Base-by-base conservation (phyloP, 2,329 filamentous ascomycete genomes). In the Exophiala sp. region DNA sequence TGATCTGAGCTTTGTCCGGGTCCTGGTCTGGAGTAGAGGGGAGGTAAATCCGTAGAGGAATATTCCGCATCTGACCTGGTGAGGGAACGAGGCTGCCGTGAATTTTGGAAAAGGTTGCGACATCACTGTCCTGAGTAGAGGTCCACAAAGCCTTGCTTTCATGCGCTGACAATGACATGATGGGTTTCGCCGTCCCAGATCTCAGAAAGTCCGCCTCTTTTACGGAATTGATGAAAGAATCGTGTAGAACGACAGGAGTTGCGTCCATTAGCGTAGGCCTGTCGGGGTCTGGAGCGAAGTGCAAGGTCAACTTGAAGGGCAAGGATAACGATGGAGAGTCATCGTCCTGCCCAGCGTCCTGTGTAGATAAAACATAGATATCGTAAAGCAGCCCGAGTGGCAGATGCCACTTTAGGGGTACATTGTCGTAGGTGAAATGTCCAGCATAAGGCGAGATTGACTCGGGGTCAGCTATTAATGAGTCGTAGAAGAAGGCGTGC, bases 41-140 rank as follows among this genome's bases (percentile, higher is more conserved):
- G 45, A 97, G 83, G 71, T 96, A 99, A 50, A 97, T 75, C 50
- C 91, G 86, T 36, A 97, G 73, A 0, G 94, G 94, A n/a, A 97
- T 79, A 70, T 95, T 86, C 56, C 86, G 86, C 48, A 96, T 80
- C 14, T 85, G 82, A 5, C 83, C 82, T 1, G 89, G 84, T 16
- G 76, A 75, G 1, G 89, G 76, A 57, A 97, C 81, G 2, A 96
- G 81, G 59, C 85, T 86, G 58, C 78, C 82, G 67, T 91, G 87
- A 64, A 97, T 84, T 54, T 82, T 82, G 65, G 82, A 80, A 72
- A 88, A 97, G 38, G 85, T 76, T 7, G 75, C 62, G 63, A 88
- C 84, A 70, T 96, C 84, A 50, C 54, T 88, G 62, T 88, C 82
- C 68, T 86, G 79, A 39, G 95, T 88, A 8, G 88, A 81, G 61